Percentiles rank a stretch among this genome's conserved stretches.
Conservation (phyloP, 176 grass and related monocot genomes). For the Bothriochloa decipiens region DNA sequence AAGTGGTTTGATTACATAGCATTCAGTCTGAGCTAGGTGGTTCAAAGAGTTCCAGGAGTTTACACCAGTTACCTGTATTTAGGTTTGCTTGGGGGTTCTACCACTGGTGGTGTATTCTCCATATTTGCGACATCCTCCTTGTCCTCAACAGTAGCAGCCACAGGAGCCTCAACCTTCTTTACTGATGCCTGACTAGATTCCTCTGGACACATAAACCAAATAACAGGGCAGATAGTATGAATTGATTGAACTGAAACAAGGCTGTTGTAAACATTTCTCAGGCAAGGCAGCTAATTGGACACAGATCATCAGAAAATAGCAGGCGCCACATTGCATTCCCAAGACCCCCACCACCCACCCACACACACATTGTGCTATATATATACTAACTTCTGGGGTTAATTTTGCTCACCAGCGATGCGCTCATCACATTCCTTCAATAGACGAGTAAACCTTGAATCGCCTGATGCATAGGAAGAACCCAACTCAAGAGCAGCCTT, state of each 20-base stretch:
- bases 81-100: constrained; percentile 62
- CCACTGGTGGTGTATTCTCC: constrained; percentile 44
- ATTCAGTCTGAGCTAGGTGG: not conserved
- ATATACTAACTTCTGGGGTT: not conserved
- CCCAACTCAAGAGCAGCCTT: constrained; percentile 82
- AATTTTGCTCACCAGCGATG: constrained; percentile 57
- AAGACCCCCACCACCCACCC: not conserved
- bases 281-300: not conserved
- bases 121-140: constrained; percentile 24
- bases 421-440: constrained; percentile 81
- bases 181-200: constrained; percentile 48
- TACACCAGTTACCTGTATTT: constrained; percentile 65
- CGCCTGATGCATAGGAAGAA: constrained; percentile 59
- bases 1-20: not conserved
- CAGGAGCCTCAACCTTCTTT: constrained; percentile 44
- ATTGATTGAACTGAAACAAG: constrained; percentile 2
- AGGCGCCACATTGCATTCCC: not conserved
- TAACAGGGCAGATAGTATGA: not conserved
- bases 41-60: not conserved
- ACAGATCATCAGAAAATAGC: not conserved
- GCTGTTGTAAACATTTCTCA: not conserved
- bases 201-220: constrained; percentile 48
- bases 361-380: not conserved
- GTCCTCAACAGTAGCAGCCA: constrained; percentile 28
- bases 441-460: constrained; percentile 75